These are phyloP conservation scores for Debaryomyces tyrocola DNA, from an alignment of 805 yeast species.

Conservation along the genomic window DNA sequence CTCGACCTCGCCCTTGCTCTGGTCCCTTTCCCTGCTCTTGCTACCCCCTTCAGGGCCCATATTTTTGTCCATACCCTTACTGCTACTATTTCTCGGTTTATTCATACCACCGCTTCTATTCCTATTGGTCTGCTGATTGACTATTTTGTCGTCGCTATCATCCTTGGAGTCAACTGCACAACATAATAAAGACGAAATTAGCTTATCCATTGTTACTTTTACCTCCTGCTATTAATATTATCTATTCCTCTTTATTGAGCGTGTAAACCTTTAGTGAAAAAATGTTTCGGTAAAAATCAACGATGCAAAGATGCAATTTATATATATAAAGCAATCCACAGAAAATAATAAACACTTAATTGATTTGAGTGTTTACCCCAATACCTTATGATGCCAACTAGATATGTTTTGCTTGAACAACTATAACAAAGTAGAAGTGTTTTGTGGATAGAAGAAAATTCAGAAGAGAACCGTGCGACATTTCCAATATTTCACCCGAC, in stretches of 20 bases:
- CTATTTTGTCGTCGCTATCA: slow-evolving; percentile 34
- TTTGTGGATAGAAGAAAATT: background rate
- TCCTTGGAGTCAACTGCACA: slow-evolving; percentile 33
- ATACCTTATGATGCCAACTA: no score
- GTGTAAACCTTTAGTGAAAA: background rate
- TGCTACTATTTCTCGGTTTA: background rate
- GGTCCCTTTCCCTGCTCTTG: background rate
- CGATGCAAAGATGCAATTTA: background rate
- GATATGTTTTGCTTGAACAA: no score
- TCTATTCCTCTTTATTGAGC: background rate
- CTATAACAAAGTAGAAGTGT: background rate
- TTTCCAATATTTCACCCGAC: no score
- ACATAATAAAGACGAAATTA: slow-evolving; percentile 36
- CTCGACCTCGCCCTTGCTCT: background rate
- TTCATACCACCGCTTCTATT: slow-evolving; percentile 2
- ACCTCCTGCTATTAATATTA: background rate
- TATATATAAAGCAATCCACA: background rate
- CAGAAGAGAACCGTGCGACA: background rate
- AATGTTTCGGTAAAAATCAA: background rate
- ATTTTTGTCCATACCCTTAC: background rate
- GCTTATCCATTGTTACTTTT: slow-evolving; percentile 24
- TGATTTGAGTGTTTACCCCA: no score
- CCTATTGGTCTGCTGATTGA: slow-evolving; percentile 14
- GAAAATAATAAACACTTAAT: no score
- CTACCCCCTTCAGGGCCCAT: background rate